phyloP scores from a whole-genome alignment of 108 stramenopile species.

The Chaetoceros tenuissimus region DNA sequence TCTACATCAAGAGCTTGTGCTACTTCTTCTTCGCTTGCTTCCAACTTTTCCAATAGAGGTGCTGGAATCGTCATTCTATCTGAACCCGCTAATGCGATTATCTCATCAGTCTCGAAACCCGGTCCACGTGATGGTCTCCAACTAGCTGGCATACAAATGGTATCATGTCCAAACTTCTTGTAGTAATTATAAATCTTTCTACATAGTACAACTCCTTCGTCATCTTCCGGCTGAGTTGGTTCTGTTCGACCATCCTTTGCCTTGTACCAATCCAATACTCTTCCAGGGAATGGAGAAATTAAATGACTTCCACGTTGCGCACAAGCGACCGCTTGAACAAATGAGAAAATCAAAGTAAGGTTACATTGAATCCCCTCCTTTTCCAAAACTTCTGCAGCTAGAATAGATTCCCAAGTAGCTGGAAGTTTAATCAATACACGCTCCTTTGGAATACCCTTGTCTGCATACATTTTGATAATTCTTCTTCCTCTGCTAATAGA shows the following conservation, averaged over 20 bases:
- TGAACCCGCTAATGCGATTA: conserved; percentile 71
- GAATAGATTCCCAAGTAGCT: conserved; percentile 98
- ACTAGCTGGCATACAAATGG: conserved; percentile 96
- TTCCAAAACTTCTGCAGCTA: conserved; percentile 86
- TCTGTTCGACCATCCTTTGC: conserved; percentile 40
- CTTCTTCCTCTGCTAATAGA: conserved; percentile 74
- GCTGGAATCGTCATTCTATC: conserved; percentile 86
- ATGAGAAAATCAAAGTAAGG: conserved; percentile 90
- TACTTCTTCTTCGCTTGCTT: conserved; percentile 14
- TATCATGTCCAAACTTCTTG: conserved; percentile 68
- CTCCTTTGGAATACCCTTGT: conserved; percentile 60
- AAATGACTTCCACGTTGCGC: conserved; percentile 92
- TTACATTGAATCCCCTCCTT: conserved; percentile 93
- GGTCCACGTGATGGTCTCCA: conserved; percentile 85
- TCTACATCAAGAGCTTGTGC: neutral
- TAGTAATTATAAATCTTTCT: conserved; percentile 89
- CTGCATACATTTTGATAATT: conserved; percentile 90
- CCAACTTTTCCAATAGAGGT: conserved; percentile 50
- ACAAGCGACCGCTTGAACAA: conserved; percentile 91
- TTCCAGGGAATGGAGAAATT: conserved; percentile 96
- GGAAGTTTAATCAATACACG: conserved; percentile 96
- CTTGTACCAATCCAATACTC: conserved; percentile 95
- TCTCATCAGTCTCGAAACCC: conserved; percentile 70
- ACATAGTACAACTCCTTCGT: conserved; percentile 88
- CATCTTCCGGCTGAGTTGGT: conserved; percentile 62